Base-by-base conservation (phyloP, 2,329 filamentous ascomycete species). In the Xylaria sp. region DNA sequence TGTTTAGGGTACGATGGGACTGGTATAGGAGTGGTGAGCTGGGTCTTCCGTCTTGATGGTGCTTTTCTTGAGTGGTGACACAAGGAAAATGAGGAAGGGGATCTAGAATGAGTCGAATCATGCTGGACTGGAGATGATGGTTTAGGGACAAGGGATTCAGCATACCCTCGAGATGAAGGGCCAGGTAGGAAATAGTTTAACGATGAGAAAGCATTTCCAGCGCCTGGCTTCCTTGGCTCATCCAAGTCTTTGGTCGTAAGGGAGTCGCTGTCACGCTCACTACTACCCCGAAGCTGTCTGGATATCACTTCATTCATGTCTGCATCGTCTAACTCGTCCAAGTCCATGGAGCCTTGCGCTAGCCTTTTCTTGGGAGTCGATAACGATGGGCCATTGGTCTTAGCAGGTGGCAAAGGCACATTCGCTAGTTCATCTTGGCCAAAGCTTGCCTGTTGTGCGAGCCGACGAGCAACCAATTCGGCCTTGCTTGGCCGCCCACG, bases 301-400 rank as follows among this genome's bases (percentile, higher is more conserved):
- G 62, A 73, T 56, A 82, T 76, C 10, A 75, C 75, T 18, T 74
- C 66, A 52, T 76, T 71, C 7, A 62, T 48, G 23, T 79, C 78
- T 3, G 71, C 70, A 41, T 80, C 74, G 6, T 78, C 72, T 6
- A 76, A 7, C n/a, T 73, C 74, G 2, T 74, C 75, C 2, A 64
- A 25, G 33, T 75, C 69, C 20, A 55, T 63, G 13, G 63, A 58
- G 13, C 73, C 43, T 49, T 64, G 68, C 46, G 62, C 48, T 3
- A 62, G 62, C 39, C 72, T 79, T 51, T 83, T 83, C 63, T 79
- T 73, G 2, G 82, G 81, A 8, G 81, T 82, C 6, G 82, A 82
- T 8, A 83, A 70, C 0, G 82, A 83, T 0, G 81, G 81, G 0
- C 80, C 79, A 3, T 72, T 73, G 10, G 75, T 75, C 55, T 72